Conservation (phyloP, 306 rosid species). For the Cercis canadensis region DNA sequence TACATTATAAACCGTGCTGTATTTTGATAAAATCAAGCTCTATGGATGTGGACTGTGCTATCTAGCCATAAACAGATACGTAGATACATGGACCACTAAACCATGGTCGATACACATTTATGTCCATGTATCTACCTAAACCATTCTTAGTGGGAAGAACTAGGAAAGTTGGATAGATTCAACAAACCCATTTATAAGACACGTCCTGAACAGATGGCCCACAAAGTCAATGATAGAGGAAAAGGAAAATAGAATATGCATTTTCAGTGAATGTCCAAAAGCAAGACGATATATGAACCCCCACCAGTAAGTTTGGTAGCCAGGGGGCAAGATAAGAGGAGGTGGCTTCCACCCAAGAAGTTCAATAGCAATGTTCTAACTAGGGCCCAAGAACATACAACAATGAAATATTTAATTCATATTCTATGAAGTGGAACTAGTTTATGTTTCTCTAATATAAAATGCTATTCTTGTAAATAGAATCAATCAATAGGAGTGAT, state of each 20-base stretch:
- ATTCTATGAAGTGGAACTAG: constrained; percentile 13
- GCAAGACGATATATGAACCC: constrained; percentile 40
- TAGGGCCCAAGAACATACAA: constrained; percentile 40
- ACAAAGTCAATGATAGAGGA: constrained; percentile 41
- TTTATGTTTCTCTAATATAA: constrained; percentile 9
- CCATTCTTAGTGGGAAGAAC: constrained; percentile 39
- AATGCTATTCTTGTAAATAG: constrained; percentile 12
- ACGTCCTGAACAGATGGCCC: constrained; percentile 38
- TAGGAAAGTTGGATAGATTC: constrained; percentile 25
- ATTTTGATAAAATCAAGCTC: constrained; percentile 19
- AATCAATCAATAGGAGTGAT: constrained; percentile 6
- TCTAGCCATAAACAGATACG: constrained; percentile 7
- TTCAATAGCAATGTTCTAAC: constrained; percentile 37
- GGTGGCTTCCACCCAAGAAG: constrained; percentile 50
- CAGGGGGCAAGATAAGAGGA: constrained; percentile 50
- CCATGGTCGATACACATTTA: constrained; percentile 26
- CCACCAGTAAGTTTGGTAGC: constrained; percentile 36
- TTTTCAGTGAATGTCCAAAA: constrained; percentile 44
- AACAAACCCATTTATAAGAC: constrained; percentile 25
- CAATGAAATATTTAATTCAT: constrained; percentile 7
- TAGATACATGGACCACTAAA: constrained; percentile 42
- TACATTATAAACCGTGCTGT: background rate
- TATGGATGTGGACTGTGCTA: background rate
- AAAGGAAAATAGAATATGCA: constrained; percentile 42
- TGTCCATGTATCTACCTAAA: background rate